Conservation (phyloP, 1,284 basidiomycete genomes). For the Austroboletus niveus region DNA sequence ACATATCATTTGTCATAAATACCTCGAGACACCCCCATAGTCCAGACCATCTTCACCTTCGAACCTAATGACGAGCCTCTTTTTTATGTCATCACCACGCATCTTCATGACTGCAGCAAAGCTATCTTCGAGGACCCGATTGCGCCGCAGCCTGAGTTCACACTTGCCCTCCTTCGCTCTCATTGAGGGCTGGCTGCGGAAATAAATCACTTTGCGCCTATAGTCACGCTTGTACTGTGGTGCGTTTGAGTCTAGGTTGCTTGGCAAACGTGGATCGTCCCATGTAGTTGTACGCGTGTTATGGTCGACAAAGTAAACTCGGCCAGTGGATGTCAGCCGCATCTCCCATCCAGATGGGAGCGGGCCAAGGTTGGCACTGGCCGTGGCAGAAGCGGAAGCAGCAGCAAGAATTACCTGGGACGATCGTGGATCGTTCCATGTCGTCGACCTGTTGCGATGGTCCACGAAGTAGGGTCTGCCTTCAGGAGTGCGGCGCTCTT, state of each 20-base stretch:
- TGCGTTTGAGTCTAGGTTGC: constrained; percentile 84
- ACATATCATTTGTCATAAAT: constrained; percentile 22
- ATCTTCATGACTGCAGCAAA: constrained; percentile 96
- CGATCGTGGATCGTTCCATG: constrained; percentile 93
- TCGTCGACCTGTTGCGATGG: constrained; percentile 94
- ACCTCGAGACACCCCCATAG: constrained; percentile 96
- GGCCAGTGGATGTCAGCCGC: constrained; percentile 68
- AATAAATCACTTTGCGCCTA: constrained; percentile 97
- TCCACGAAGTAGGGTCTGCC: constrained; percentile 98
- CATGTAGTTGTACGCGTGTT: constrained; percentile 77
- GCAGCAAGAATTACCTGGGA: constrained; percentile 27
- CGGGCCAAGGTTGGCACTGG: constrained; percentile 89
- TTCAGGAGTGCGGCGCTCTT: constrained; percentile 96
- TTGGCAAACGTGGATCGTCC: constrained; percentile 72
- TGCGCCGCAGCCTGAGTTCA: constrained; percentile 92
- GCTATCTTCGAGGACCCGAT: constrained; percentile 94
- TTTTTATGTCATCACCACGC: constrained; percentile 93
- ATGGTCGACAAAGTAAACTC: constrained; percentile 80
- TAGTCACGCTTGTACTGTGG: constrained; percentile 99
- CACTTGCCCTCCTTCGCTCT: constrained; percentile 89
- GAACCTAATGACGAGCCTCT: constrained; percentile 97
- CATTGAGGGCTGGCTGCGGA: constrained; percentile 96
- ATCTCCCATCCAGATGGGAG: constrained; percentile 91
- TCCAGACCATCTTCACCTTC: constrained; percentile 98
- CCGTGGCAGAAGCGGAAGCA: constrained; percentile 72